Percentiles rank a stretch among this genome's conserved stretches.
Evolutionary conservation across 306 rosid species (phyloP).

Genomic region (Adenanthera pavonina): DNA sequence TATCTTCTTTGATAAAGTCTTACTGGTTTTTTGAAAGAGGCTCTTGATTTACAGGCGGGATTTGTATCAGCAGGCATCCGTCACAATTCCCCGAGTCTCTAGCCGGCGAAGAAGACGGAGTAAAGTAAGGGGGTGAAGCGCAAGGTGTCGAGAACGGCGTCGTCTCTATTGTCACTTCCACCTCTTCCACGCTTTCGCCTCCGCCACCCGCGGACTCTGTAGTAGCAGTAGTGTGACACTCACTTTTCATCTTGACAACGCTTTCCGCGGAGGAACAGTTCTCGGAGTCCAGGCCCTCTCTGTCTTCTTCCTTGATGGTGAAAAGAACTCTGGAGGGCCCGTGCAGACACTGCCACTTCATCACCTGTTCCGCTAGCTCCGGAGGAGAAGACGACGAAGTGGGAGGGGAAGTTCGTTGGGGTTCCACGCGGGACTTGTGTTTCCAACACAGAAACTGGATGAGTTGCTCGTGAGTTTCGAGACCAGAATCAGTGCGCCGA

Average conservation of each 20-base stretch:
- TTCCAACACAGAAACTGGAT: constrained; percentile 4
- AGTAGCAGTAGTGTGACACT: not conserved
- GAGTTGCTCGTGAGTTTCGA: not conserved
- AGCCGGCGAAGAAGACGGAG: constrained; percentile 51
- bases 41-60: not conserved
- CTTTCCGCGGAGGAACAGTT: constrained; percentile 28
- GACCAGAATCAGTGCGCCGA: not conserved
- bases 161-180: constrained; percentile 37
- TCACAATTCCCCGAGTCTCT: not conserved
- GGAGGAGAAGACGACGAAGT: constrained; percentile 28
- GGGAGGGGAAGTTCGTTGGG: constrained; percentile 40
- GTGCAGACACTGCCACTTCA: constrained; percentile 43
- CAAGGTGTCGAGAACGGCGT: constrained; percentile 59
- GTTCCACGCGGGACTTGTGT: constrained; percentile 44
- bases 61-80: not conserved
- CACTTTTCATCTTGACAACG: constrained; percentile 18
- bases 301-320: constrained; percentile 60
- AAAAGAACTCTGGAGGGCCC: constrained; percentile 49
- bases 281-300: constrained; percentile 51
- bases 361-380: constrained; percentile 44
- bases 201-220: constrained; percentile 1
- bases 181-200: constrained; percentile 6
- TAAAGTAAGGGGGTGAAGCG: constrained; percentile 50
- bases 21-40: not conserved
- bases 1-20: not conserved